Base-by-base conservation (phyloP, 108 stramenopile species). In the Skeletonema potamos region DNA sequence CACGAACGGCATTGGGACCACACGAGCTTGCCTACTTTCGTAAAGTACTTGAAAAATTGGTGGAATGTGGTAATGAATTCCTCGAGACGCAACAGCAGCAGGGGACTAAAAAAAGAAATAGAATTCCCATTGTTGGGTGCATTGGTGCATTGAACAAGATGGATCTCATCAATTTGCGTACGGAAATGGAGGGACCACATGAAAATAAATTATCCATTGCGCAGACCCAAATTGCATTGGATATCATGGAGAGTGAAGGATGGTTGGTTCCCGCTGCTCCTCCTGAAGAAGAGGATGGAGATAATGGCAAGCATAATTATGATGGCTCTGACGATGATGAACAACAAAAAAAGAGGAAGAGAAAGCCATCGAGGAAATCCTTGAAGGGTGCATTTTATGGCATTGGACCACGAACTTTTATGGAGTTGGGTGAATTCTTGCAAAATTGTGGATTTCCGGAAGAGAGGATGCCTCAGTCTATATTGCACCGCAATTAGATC, bases 381-480 rank as follows among this genome's bases (percentile, higher is more conserved):
- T 32, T 77, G 26, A 34, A 28, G 30, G 77, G 77, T 6, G 71
- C 77, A 62, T 74, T 36, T 59, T 81, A 70, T 37, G 76, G 84
- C 27, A 68, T 92, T 63, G 91, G 85, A 17, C 91, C 91, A 1
- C 73, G 91, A 10, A 64, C 82, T 30, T 89, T 77, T 69, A 62
- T 92, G 66, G 91, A 92, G 55, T 54, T 89, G 12, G 76, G 74
- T 4, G 69, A 77, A 8, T 81, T 87, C 55, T 54, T 92, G 29
- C 66, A 61, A 41, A 76, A 70, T 36, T 72, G 78, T 27, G 90
- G 90, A 28, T 62, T 86, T 43, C 73, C 77, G 20, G 73, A 62
- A 61, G 86, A 88, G 20, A 69, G 82, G 29, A 70, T 91, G 43
- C 90, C 90, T 4, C 90, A 91, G 62, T 86, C 77, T 30, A 76